Percentiles rank a stretch among this genome's conserved stretches.
Evolutionary conservation across 345 rosid species (phyloP).

Genomic region (Noccaea caerulescens): DNA sequence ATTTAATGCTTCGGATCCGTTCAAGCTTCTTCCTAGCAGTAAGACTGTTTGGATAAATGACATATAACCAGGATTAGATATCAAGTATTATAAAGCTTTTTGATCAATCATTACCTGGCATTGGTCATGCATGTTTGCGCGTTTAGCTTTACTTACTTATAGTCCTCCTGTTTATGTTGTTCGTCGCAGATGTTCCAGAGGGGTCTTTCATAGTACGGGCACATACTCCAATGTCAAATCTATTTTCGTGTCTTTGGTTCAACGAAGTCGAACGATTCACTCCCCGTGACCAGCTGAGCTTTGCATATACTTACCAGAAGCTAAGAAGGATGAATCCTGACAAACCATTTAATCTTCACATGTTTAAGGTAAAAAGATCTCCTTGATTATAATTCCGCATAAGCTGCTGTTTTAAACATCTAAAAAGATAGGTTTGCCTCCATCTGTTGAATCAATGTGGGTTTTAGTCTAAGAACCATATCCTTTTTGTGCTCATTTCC

Average conservation of each 20-base stretch:
- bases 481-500: not conserved
- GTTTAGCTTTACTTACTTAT: not conserved
- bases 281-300: constrained; percentile 97
- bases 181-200: constrained; percentile 87
- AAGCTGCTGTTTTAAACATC: constrained; percentile 16
- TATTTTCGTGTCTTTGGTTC: constrained; percentile 98
- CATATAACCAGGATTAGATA: constrained; percentile 1
- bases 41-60: constrained; percentile 37
- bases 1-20: constrained; percentile 75
- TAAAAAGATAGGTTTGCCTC: constrained; percentile 1
- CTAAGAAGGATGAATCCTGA: constrained; percentile 76
- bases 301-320: constrained; percentile 84
- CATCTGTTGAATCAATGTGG: not conserved
- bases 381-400: not conserved
- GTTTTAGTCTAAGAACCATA: constrained; percentile 9
- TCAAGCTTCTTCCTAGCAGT: constrained; percentile 97
- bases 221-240: constrained; percentile 96
- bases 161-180: constrained; percentile 19
- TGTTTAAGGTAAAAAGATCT: constrained; percentile 76
- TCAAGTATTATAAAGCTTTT: no score
- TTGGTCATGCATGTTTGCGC: constrained; percentile 9
- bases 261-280: constrained; percentile 97
- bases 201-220: constrained; percentile 94
- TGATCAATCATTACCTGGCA: constrained; percentile 3
- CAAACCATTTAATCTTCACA: constrained; percentile 80